Evolutionary conservation across 1,284 basidiomycete species (phyloP), one percentile per base, ranked within the genome.

Genomic region (Inonotus obliquus): DNA sequence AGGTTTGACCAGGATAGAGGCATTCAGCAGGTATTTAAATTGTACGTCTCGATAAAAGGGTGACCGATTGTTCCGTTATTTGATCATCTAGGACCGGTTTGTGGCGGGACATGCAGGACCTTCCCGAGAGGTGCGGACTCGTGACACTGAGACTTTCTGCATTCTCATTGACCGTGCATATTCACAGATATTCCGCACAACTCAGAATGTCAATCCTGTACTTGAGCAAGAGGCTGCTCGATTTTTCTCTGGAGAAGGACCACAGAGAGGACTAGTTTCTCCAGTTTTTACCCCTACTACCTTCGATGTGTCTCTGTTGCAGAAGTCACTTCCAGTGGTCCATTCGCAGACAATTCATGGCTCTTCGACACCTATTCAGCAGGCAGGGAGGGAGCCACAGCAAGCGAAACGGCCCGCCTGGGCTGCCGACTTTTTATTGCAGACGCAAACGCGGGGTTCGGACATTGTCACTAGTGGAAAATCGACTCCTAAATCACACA

Each of bases 1-100:
- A 79, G 81, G 55, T 87, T 92, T 67, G 88, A 91, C 66, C 80
- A 82, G 58, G 91, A 94, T 71, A 79, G 89, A 68, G 91, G 90
- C 19, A 71, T 84, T 9, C 89, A 91, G 72, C 90, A 92, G 77
- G 91, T 91, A 62, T 47, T 66, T 60, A 23, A 23, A 32, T 44
- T 41, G 59, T 47, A 58, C 25, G 23, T 37, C 25, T 9, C 45
- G n/a, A 51, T 37, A 4, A 2, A 44, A 1, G 17, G 17, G 1
- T 44, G 17, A 10, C 9, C 19, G 17, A 44, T 44, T n/a, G 41
- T 32, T 52, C 10, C 2, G 21, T 27, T 6, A 32, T 14, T 23
- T 49, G 19, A 23, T 23, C n/a, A 6, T 27, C 23, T 68, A 91
- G 88, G 88, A 91, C 70, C 79, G 84, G 63, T 86, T 89, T 71